phyloP scores from a whole-genome alignment of 2,329 filamentous ascomycete species.

The Fusarium ramigenum region DNA sequence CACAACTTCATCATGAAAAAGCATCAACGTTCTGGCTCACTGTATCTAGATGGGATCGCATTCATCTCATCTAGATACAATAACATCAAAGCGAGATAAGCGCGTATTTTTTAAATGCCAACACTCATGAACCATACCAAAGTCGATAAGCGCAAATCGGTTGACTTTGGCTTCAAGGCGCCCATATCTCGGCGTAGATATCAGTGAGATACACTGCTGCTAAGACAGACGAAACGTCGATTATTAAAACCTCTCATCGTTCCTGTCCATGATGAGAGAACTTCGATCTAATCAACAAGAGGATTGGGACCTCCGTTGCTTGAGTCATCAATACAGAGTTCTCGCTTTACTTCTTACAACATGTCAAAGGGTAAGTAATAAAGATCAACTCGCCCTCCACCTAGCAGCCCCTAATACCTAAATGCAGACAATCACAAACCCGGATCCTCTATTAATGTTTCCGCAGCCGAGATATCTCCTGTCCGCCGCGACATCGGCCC shows the following conservation, averaged over 20 bases:
- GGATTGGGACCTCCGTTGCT: accelerated
- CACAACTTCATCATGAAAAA: background rate
- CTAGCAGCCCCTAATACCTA: accelerated
- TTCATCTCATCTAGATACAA: background rate
- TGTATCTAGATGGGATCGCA: background rate
- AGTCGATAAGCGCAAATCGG: background rate
- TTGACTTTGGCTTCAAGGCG: accelerated
- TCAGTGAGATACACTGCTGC: background rate
- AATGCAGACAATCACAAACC: accelerated
- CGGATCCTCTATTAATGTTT: background rate
- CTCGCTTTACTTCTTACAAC: accelerated
- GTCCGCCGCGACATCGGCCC: background rate
- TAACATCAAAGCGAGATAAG: background rate
- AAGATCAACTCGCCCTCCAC: background rate
- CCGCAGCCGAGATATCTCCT: background rate
- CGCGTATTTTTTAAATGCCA: background rate
- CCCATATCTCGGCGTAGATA: background rate
- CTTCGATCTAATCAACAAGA: accelerated
- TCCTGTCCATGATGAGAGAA: background rate
- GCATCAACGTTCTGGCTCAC: accelerated
- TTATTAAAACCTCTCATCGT: background rate
- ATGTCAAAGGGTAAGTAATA: background rate
- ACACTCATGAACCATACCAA: background rate
- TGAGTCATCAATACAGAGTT: accelerated
- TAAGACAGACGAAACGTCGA: accelerated